Conservation (phyloP, 495 filamentous ascomycete species). For the Tuber umbilicatum region DNA sequence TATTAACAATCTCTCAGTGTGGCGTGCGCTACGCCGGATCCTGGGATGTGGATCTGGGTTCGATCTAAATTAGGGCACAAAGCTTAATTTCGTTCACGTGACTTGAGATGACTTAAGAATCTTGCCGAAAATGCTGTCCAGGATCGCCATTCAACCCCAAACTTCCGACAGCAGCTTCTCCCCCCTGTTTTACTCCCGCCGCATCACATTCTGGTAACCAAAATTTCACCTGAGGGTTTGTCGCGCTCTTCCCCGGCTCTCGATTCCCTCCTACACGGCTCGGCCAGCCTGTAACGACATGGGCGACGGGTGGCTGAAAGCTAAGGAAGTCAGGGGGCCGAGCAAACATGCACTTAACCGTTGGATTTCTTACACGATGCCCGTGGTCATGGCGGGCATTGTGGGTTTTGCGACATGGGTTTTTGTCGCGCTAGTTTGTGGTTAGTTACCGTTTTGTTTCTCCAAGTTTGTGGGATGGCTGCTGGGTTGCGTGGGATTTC, state of each 20-base stretch:
- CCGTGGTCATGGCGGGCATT: slow-evolving; percentile 53
- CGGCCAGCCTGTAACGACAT: slow-evolving; percentile 1
- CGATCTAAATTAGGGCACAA: background rate
- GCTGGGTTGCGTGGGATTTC: background rate
- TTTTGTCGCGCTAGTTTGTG: slow-evolving; percentile 51
- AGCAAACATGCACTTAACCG: slow-evolving; percentile 36
- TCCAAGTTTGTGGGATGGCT: background rate
- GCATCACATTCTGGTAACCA: background rate
- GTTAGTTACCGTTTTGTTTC: slow-evolving; percentile 21
- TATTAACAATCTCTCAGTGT: background rate
- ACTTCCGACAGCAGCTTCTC: background rate
- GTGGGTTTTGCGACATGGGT: slow-evolving; percentile 60
- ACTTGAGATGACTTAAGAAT: background rate
- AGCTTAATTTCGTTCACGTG: background rate
- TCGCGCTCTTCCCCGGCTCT: background rate
- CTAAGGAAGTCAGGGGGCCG: slow-evolving; percentile 17
- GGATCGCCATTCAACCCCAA: background rate
- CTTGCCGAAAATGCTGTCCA: background rate
- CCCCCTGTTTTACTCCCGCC: background rate
- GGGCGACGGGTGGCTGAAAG: background rate
- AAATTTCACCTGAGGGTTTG: background rate
- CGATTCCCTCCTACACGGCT: background rate
- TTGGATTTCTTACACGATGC: slow-evolving; percentile 47
- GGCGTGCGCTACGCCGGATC: background rate
- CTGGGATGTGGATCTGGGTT: background rate